Percentiles rank a stretch among this genome's conserved stretches.
Evolutionary conservation across 2,329 filamentous ascomycete species (phyloP).

Genomic region (Myrmaecium sp.): DNA sequence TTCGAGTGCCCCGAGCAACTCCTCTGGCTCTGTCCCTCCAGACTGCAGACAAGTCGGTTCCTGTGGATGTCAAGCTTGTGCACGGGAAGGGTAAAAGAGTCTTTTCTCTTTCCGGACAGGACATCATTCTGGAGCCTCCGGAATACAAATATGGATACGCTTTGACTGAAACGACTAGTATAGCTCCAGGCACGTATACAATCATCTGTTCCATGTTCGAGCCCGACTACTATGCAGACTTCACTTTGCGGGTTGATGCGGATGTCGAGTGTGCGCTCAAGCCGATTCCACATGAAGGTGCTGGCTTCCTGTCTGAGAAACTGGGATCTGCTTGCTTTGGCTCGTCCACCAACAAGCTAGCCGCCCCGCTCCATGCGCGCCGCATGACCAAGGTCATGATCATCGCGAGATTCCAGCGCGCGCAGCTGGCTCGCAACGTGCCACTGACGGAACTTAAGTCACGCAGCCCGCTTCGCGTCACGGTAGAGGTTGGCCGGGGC

Average conservation of each 20-base stretch:
- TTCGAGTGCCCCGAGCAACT: constrained; percentile 40
- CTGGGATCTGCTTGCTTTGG: constrained; percentile 37
- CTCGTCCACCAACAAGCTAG: constrained; percentile 33
- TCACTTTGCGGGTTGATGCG: constrained; percentile 58
- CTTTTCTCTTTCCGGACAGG: constrained; percentile 50
- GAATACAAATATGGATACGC: constrained; percentile 74
- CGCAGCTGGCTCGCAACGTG: constrained; percentile 6
- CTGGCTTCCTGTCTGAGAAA: constrained; percentile 51
- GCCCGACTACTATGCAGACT: constrained; percentile 55
- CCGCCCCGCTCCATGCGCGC: constrained; percentile 31
- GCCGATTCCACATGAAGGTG: constrained; percentile 53
- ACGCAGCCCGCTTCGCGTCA: constrained; percentile 45
- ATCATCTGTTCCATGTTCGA: constrained; percentile 86
- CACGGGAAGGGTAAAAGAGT: constrained; percentile 61
- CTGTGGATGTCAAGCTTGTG: constrained; percentile 71
- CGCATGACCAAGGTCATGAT: constrained; percentile 47
- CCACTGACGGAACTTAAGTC: constrained; percentile 9
- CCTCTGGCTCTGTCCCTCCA: constrained; percentile 60
- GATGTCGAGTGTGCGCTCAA: constrained; percentile 38
- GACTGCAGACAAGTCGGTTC: constrained; percentile 46
- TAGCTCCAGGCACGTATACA: constrained; percentile 65
- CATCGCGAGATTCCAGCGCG: constrained; percentile 29
- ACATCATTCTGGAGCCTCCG: constrained; percentile 69
- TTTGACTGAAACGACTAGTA: constrained; percentile 40
- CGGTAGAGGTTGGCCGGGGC: constrained; percentile 55